A percentile compares a stretch with the other conserved stretches of the same genome.
Evolutionary conservation across 352 stramenopile species (phyloP).

Genomic region (Globisporangium cylindrosporum): DNA sequence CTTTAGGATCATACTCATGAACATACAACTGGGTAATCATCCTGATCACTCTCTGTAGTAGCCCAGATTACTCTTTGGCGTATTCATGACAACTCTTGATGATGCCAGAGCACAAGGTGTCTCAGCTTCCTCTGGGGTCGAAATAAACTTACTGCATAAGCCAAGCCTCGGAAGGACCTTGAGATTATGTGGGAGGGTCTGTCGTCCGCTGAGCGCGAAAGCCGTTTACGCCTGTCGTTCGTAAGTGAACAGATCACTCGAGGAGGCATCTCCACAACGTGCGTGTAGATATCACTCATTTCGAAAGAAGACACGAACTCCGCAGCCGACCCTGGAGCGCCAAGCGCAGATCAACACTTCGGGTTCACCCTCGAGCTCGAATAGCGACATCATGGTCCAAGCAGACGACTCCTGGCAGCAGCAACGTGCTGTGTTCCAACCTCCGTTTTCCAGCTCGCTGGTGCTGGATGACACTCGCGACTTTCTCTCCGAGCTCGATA

Average conservation of each 20-base stretch:
- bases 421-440: neutral
- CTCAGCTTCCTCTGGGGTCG: neutral
- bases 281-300: neutral
- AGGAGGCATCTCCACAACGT: neutral
- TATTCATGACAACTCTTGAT: neutral
- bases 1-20: no score
- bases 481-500: no score
- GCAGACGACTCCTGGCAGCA: neutral
- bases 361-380: no score
- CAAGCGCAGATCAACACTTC: no score
- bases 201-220: neutral
- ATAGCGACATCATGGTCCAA: neutral
- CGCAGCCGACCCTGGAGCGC: no score
- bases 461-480: neutral
- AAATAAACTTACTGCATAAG: neutral
- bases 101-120: neutral
- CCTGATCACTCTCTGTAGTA: neutral
- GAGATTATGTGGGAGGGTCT: neutral
- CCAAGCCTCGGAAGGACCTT: neutral
- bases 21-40: neutral
- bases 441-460: no score
- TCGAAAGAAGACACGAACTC: neutral
- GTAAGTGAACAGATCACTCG: neutral
- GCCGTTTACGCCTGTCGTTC: neutral
- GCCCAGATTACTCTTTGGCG: neutral